Evolutionary conservation across 768 basidiomycete species (phyloP).

Genomic region (Mycena pura): DNA sequence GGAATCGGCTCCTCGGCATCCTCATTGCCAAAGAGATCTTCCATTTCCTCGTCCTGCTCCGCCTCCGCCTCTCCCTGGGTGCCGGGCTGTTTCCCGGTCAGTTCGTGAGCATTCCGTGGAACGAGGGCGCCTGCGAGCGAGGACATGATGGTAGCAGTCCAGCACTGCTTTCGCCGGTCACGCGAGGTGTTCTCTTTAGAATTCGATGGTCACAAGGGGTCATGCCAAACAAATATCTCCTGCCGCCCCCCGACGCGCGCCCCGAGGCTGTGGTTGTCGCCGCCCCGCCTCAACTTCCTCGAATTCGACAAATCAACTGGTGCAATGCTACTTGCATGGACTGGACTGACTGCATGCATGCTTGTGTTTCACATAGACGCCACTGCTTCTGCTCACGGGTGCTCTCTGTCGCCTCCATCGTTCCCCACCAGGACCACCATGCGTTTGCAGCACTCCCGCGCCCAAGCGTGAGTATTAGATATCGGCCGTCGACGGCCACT

Average conservation of each 20-base stretch:
- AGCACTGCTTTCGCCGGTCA: background rate
- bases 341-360: background rate
- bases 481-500: too few species aligned
- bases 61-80: conserved; percentile 36
- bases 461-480: conserved; percentile 10
- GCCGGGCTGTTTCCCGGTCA: conserved; percentile 33
- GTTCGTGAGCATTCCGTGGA: conserved; percentile 43
- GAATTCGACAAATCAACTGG: too few species aligned
- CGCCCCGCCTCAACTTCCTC: background rate
- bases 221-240: conserved; percentile 9
- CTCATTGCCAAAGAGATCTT: conserved; percentile 83
- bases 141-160: conserved; percentile 49
- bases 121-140: conserved; percentile 66
- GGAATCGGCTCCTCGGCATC: conserved; percentile 58
- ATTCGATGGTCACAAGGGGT: conserved; percentile 4
- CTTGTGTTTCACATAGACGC: too few species aligned
- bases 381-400: conserved; percentile 6
- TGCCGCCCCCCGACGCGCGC: conserved; percentile 14
- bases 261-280: conserved; percentile 7
- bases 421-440: background rate
- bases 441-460: background rate
- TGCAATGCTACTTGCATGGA: background rate
- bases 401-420: background rate
- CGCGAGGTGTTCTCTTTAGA: background rate
- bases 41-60: conserved; percentile 65